These are phyloP conservation scores for Zymoseptoria crescenta DNA, from an alignment of 2,329 filamentous ascomycete genomes.

Conservation along the genomic window DNA sequence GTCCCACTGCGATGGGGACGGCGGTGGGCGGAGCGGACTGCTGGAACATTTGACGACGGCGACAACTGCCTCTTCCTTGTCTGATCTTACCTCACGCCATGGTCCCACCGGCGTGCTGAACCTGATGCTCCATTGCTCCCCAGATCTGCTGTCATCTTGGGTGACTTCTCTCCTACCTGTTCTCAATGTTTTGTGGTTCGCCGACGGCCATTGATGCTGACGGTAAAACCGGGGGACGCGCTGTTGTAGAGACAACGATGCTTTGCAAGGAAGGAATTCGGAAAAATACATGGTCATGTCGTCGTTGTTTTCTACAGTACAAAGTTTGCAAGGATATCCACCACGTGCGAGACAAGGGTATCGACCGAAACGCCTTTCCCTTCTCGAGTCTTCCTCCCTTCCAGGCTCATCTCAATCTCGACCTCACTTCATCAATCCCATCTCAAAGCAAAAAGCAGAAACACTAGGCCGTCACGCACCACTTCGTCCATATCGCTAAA, in stretches of 20 bases:
- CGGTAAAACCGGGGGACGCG: too few species aligned
- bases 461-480: neutral
- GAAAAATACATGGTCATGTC: neutral
- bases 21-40: too few species aligned
- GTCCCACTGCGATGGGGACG: neutral
- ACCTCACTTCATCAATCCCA: neutral
- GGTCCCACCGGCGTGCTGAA: too few species aligned
- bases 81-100: too few species aligned
- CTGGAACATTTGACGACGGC: too few species aligned
- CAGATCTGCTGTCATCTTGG: too few species aligned
- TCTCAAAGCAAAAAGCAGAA: neutral
- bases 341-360: neutral
- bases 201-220: too few species aligned
- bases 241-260: neutral
- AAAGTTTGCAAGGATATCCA: neutral
- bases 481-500: neutral
- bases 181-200: too few species aligned
- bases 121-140: too few species aligned
- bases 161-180: too few species aligned
- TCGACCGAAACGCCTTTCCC: neutral
- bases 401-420: neutral
- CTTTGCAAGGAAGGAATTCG: neutral
- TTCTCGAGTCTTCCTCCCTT: neutral
- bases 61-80: too few species aligned
- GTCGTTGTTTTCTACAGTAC: neutral